phyloP scores from a whole-genome alignment of 129 eudicot genomes.

The Flaveria linearis region DNA sequence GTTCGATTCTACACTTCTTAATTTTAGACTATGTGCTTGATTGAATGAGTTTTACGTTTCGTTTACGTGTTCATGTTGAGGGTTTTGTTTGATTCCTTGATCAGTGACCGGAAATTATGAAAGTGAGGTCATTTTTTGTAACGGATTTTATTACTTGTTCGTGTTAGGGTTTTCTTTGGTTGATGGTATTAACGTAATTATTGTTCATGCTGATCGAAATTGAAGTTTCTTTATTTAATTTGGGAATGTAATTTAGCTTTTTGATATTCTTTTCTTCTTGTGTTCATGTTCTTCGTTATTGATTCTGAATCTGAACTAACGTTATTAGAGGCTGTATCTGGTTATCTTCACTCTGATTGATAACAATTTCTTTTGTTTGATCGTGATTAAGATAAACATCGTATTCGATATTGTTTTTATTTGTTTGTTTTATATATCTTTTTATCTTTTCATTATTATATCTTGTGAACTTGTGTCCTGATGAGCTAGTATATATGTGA shows the following conservation, averaged over 20 bases:
- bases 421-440: neutral
- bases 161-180: too few species aligned
- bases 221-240: neutral
- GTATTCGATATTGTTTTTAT: neutral
- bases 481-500: neutral
- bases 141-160: too few species aligned
- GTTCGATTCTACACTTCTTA: conserved; percentile 19
- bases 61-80: too few species aligned
- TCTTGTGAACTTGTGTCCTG: conserved; percentile 8
- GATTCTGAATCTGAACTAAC: neutral
- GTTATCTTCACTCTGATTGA: neutral
- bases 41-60: neutral
- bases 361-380: neutral
- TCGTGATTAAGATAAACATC: neutral
- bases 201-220: neutral
- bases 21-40: neutral
- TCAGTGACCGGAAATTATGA: too few species aligned
- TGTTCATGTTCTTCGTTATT: neutral
- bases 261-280: neutral
- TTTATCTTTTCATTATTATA: neutral
- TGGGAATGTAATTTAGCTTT: too few species aligned
- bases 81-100: too few species aligned
- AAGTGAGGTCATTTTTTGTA: too few species aligned
- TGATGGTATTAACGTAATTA: neutral
- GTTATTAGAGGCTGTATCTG: too few species aligned